Evolutionary conservation across 306 rosid genomes (phyloP).

Genomic region (Quercus engelmannii): DNA sequence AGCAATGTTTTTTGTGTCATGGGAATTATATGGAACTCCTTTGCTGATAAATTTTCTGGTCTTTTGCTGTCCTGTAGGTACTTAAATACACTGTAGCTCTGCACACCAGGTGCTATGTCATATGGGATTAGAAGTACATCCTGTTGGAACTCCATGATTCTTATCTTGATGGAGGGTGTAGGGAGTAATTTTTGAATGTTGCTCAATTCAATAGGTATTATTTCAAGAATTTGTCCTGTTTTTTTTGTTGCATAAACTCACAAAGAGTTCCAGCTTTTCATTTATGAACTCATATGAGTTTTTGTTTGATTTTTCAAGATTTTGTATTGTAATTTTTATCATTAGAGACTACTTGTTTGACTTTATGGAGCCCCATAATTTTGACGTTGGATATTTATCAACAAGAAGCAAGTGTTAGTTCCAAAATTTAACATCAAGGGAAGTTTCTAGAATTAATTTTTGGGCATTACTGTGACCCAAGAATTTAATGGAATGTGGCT

Average conservation of each 20-base stretch:
- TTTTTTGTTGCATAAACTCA: not conserved
- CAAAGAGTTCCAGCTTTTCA: not conserved
- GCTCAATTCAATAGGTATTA: not conserved
- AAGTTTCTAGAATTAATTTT: not conserved
- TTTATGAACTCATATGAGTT: not conserved
- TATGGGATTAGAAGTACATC: not conserved
- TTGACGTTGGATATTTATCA: not conserved
- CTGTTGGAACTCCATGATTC: not conserved
- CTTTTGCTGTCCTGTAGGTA: constrained; percentile 14
- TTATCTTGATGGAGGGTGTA: not conserved
- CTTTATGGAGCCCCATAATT: not conserved
- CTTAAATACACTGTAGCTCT: constrained; percentile 12
- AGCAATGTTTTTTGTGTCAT: not conserved
- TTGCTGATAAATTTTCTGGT: not conserved
- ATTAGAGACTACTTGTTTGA: not conserved
- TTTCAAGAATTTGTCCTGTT: not conserved
- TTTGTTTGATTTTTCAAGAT: not conserved
- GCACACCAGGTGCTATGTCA: constrained; percentile 13
- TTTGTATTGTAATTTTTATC: not conserved
- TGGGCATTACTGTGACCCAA: not conserved
- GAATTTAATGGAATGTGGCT: not conserved
- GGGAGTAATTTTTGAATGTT: not conserved
- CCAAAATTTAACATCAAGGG: not conserved
- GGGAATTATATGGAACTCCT: not conserved
- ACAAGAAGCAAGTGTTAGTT: too few relatives aligned